These are phyloP conservation scores for Ophiosphaerella korrae DNA, from an alignment of 2,329 filamentous ascomycete species.

Conservation along the genomic window DNA sequence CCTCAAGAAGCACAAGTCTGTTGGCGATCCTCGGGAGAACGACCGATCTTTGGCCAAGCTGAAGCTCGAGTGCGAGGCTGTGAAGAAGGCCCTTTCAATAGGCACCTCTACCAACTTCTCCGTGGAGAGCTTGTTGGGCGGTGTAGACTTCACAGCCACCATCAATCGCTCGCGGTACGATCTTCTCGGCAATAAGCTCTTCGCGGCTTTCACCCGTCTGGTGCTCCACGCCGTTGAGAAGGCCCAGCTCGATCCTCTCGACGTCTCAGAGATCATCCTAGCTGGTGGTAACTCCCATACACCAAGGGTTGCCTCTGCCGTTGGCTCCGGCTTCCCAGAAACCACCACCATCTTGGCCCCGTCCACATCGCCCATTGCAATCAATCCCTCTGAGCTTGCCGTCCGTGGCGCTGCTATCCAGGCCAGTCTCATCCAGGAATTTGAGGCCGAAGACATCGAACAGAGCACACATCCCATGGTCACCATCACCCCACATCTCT, in stretches of 20 bases:
- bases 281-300: conserved; percentile 92
- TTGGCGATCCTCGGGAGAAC: conserved; percentile 77
- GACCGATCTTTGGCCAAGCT: conserved; percentile 86
- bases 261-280: conserved; percentile 93
- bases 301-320: conserved; percentile 84
- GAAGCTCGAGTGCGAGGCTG: conserved; percentile 85
- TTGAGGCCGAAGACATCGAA: conserved; percentile 90
- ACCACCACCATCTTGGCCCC: conserved; percentile 80
- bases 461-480: conserved; percentile 95
- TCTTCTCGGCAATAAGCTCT: conserved; percentile 82
- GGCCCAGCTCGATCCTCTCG: conserved; percentile 87
- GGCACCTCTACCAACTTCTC: conserved; percentile 89
- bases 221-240: conserved; percentile 87
- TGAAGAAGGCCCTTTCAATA: conserved; percentile 90
- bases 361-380: conserved; percentile 73
- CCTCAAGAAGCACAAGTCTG: conserved; percentile 88
- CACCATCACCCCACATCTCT: conserved; percentile 88
- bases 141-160: conserved; percentile 87
- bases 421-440: conserved; percentile 91
- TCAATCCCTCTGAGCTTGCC: conserved; percentile 92
- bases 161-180: conserved; percentile 95
- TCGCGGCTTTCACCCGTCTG: conserved; percentile 84
- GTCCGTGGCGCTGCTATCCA: conserved; percentile 93
- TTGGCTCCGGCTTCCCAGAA: conserved; percentile 79
- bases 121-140: conserved; percentile 87